A percentile compares a stretch with the other conserved stretches of the same genome.
phyloP scores from a whole-genome alignment of 441 rosid species.

The Melastoma candidum region DNA sequence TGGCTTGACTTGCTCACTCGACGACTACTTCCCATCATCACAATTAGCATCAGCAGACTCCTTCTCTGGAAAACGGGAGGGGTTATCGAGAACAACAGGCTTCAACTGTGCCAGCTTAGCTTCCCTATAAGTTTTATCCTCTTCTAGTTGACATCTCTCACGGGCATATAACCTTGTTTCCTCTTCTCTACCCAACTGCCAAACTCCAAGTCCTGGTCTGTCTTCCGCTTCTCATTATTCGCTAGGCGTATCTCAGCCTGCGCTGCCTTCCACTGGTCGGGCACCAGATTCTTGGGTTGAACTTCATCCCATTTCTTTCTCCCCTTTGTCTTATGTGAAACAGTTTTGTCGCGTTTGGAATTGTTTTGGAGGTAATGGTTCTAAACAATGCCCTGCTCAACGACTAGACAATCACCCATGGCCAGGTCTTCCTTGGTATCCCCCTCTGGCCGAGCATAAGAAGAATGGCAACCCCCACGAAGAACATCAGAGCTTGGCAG shows the following conservation, averaged over 20 bases:
- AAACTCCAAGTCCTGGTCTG: conserved; percentile 66
- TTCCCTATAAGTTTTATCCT: conserved; percentile 44
- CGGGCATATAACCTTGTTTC: conserved; percentile 46
- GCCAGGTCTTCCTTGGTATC: conserved; percentile 25
- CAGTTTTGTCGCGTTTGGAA: conserved; percentile 1
- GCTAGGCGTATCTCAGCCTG: conserved; percentile 73
- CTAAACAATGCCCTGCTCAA: conserved; percentile 77
- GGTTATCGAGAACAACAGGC: conserved; percentile 55
- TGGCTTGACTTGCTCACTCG: conserved; percentile 45
- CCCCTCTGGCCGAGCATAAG: conserved; percentile 19
- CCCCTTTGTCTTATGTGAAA: background rate
- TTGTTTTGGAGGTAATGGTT: conserved; percentile 46
- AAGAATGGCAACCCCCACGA: conserved; percentile 29
- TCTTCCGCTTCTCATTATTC: conserved; percentile 73
- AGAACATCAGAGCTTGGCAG: conserved; percentile 21
- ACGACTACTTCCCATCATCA: conserved; percentile 13
- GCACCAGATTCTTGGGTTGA: conserved; percentile 59
- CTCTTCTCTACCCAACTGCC: conserved; percentile 65
- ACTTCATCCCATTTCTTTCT: conserved; percentile 20
- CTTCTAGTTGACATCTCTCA: conserved; percentile 54
- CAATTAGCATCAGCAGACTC: conserved; percentile 13
- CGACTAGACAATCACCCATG: conserved; percentile 83
- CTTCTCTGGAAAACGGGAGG: conserved; percentile 20
- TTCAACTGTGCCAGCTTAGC: conserved; percentile 55
- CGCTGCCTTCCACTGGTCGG: conserved; percentile 67